Conservation (phyloP, 768 basidiomycete genomes). For the Serendipita vermifera region DNA sequence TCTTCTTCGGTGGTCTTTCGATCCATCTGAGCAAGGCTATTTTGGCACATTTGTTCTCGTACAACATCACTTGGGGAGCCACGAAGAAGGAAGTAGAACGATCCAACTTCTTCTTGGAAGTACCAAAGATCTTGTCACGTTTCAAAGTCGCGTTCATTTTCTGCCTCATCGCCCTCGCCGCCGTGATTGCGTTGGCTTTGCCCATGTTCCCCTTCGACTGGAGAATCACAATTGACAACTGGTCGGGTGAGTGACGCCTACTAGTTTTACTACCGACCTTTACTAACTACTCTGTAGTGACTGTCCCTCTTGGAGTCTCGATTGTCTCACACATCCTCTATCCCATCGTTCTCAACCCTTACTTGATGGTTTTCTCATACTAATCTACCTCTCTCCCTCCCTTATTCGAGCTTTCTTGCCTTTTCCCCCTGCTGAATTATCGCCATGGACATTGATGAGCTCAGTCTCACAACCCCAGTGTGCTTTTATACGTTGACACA, state of each 20-base stretch:
- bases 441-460: too few species aligned
- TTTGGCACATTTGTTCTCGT: conserved; percentile 23
- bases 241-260: too few species aligned
- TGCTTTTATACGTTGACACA: too few species aligned
- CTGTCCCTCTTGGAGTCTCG: conserved; percentile 57
- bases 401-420: too few species aligned
- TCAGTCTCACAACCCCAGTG: too few species aligned
- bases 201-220: conserved; percentile 21
- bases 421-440: too few species aligned
- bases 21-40: conserved; percentile 22
- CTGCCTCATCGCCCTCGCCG: conserved; percentile 18
- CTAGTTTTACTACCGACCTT: too few species aligned
- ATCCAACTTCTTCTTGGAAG: conserved; percentile 26
- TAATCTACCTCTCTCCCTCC: conserved; percentile 19
- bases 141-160: conserved; percentile 22
- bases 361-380: conserved; percentile 74
- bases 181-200: conserved; percentile 19
- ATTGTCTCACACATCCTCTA: conserved; percentile 55
- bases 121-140: conserved; percentile 24
- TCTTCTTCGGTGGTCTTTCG: conserved; percentile 26
- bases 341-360: conserved; percentile 70
- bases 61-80: conserved; percentile 27
- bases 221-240: conserved; percentile 33
- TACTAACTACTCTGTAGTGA: conserved; percentile 37
- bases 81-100: conserved; percentile 25